phyloP scores from a whole-genome alignment of 2,329 filamentous ascomycete genomes.

The Endothia cerciana region DNA sequence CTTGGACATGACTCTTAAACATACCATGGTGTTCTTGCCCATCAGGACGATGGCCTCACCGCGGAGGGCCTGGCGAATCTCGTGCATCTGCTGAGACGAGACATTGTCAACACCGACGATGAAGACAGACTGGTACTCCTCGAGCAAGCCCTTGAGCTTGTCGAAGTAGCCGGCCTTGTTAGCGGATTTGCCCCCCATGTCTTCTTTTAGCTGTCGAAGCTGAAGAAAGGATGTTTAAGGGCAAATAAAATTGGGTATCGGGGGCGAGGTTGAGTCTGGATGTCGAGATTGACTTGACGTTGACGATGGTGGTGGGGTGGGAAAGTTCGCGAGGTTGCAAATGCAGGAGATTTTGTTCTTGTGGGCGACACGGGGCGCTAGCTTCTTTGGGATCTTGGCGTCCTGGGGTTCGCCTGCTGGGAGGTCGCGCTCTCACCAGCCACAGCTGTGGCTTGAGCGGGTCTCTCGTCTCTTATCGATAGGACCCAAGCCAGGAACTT shows the following conservation, averaged over 20 bases:
- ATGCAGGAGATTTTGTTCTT: conserved; percentile 26
- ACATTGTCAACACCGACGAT: conserved; percentile 99
- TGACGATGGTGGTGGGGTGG: conserved; percentile 15
- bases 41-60: conserved; percentile 94
- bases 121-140: conserved; percentile 97
- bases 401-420: neutral
- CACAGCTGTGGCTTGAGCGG: neutral
- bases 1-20: conserved; percentile 34
- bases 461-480: conserved; percentile 1
- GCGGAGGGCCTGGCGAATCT: conserved; percentile 93
- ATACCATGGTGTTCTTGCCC: conserved; percentile 99
- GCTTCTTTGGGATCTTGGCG: neutral
- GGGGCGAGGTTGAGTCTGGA: conserved; percentile 20
- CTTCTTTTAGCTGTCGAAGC: conserved; percentile 68
- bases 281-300: conserved; percentile 31
- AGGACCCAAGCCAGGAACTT: conserved; percentile 6
- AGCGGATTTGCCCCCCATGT: conserved; percentile 96
- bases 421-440: conserved; percentile 4
- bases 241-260: conserved; percentile 48
- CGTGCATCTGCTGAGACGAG: conserved; percentile 99
- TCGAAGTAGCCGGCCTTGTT: conserved; percentile 99
- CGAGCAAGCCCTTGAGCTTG: conserved; percentile 97
- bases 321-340: neutral
- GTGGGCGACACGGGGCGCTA: conserved; percentile 5
- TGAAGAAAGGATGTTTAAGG: conserved; percentile 99